Base-by-base conservation (phyloP, 2,329 filamentous ascomycete species). In the Trichoderma gracile region DNA sequence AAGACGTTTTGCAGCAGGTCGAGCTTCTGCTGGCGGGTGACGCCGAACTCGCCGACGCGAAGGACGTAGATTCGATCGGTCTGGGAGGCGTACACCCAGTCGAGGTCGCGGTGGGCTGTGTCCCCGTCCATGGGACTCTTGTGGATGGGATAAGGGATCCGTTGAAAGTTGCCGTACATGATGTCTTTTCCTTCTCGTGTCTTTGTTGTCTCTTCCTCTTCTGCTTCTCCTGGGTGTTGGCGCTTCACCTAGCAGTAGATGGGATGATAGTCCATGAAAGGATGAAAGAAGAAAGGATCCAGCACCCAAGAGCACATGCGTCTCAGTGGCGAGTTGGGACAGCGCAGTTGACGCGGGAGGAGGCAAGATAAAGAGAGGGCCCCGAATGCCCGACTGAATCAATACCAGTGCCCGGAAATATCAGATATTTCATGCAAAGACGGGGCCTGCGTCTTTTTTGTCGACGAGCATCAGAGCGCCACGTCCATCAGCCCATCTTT, bases 101-200 rank as follows among this genome's bases (percentile, higher is more conserved):
- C 68, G 19, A 66, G 65, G 49, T 70, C 69, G 43, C 67, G 68
- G 45, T 69, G 65, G 33, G 66, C 67, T 9, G 68, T 70, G 43
- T 68, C 67, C 62, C 69, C 66, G 55, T 70, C 68, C 66, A 70
- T 65, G 27, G 69, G 69, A 25, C 67, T 69, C 63, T 69, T 70
- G 64, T 70, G 63, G 8, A 65, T 67, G 17, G 69, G 69, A 46
- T 70, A 70, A 17, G 69, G 66, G 19, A 69, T 68, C 43, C 42
- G 64, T 19, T 64, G 60, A 49, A 64, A 64, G 23, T 30, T 25
- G 33, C 64, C 60, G 42, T 66, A 66, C 64, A 66, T 66, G 52
- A 30, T 59, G 45, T 1, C 38, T 19, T 23, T 23, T 56, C 25
- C 30, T 19, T 50, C 23, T 7, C 42, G 15, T 49, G 9, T 38